Base-by-base conservation (phyloP, 225 moss, liverwort and hornwort species). In the Pseudoscleropodium purum region DNA sequence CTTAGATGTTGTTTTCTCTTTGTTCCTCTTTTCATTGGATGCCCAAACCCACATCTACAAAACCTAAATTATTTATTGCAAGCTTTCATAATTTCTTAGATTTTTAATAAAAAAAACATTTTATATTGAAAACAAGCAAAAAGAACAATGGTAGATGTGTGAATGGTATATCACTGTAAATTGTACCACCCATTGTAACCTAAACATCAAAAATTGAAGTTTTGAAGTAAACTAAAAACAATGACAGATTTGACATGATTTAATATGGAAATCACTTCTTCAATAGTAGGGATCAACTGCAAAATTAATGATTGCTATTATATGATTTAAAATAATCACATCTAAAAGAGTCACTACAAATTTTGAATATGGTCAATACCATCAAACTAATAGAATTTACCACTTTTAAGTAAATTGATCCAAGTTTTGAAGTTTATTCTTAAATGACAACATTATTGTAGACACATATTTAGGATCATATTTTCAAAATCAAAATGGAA, bases 161-260 rank as follows among this genome's bases (percentile, higher is more conserved):
- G 0, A 77, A 13, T 76, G 2, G 21, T 34, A 1, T 47, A 33
- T 76, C 1, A 13, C 0, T 12, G 0, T 24, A 59, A 59, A 10
- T 34, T 51, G 13, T 21, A 31, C 5, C 13, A 13, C 0, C 21
- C 1, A 23, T 23, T 36, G 5, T 33, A 34, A 3, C 3, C 8
- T 23, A 77, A 77, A 77, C 9, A 24, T 77, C 9, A 15, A 19
- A 77, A 52, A 52, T 52, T 24, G 5, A 79, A 37, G 16, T 79
- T 79, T 25, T 79, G 37, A 56, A 49, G 17, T 33, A 65, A 15
- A 83, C 3, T 6, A 18, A 83, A 17, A 16, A 37, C 26, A 49
- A 27, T 51, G 66, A 49, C 8, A 36, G 5, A 36, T 83, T 66
- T 27, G 13, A 83, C 8, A 66, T 12, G 2, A 37, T 83, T 4